Evolutionary conservation across 805 yeast genomes (phyloP), one percentile per base, ranked within the genome.

Genomic region (Tetrapisispora arboricola): DNA sequence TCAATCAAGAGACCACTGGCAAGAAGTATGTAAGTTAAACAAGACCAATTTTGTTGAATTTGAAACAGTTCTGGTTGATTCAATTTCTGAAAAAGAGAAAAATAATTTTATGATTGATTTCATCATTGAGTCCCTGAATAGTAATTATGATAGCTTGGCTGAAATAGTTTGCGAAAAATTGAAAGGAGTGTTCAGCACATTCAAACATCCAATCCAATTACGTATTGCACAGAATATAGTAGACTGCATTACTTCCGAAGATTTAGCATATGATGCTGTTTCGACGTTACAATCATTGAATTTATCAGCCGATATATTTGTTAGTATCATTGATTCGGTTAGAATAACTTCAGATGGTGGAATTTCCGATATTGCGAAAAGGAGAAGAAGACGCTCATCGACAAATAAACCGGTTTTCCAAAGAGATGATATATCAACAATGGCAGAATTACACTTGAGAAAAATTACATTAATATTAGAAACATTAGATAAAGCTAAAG

Each of bases 401-500:
- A 72, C 90, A 1, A 80, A 76, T 54, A 87, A 78, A 52, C 81
- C 80, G n/a, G 72, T 80, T 68, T 76, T 80, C 41, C 74, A 78
- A 65, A 68, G 65, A 43, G 83, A 80, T 41, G 83, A 77, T 43
- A 72, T 88, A 34, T 76, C 81, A 11, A 72, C 69, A 38, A 68
- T 84, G 60, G 96, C 96, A 0, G 80, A 86, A 39, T 61, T 67
- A 13, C 95, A 88, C 56, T 66, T 88, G 58, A 78, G 76, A 50
- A 85, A 80, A 52, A 70, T 88, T 27, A 84, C 96, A 2, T 64
- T 82, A 20, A 67, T 87, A 18, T 67, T 92, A 48, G 97, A 92
- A 57, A 72, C 88, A 3, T 64, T 88, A 38, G 95, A 88, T 50
- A 67, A 66, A 43, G 35, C 41, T 20, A 53, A 50, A 13, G 50